phyloP scores from a whole-genome alignment of 208 protist genomes.

The Crithidia thermophila region DNA sequence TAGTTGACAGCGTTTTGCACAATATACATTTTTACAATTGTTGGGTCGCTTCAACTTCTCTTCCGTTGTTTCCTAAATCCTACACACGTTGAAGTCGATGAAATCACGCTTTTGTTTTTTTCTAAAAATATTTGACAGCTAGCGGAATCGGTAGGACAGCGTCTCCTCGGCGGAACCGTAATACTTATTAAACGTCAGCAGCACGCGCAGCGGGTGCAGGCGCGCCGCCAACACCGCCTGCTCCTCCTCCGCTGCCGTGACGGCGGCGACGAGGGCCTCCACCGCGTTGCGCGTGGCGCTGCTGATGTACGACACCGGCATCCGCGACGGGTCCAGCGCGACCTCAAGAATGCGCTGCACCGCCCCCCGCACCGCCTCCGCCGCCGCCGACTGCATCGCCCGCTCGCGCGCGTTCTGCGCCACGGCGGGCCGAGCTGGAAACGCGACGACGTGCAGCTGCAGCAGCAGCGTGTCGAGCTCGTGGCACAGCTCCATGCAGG shows the following conservation, averaged over 20 bases:
- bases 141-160: slow-evolving; percentile 30
- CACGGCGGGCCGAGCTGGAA: slow-evolving; percentile 32
- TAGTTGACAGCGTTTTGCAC: background rate
- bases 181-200: slow-evolving; percentile 85
- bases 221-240: slow-evolving; percentile 47
- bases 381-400: slow-evolving; percentile 24
- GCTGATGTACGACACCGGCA: slow-evolving; percentile 57
- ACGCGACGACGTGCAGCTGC: slow-evolving; percentile 53
- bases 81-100: no score
- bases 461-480: slow-evolving; percentile 68
- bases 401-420: slow-evolving; percentile 26
- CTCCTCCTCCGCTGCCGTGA: slow-evolving; percentile 39
- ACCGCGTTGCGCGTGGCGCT: slow-evolving; percentile 61
- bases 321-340: slow-evolving; percentile 53
- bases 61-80: slow-evolving; percentile 3
- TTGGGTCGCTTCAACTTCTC: no score
- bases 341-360: slow-evolving; percentile 55
- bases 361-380: slow-evolving; percentile 38
- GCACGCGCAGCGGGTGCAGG: slow-evolving; percentile 62
- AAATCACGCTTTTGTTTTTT: slow-evolving; percentile 23
- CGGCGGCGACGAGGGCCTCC: slow-evolving; percentile 62
- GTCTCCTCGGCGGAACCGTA: slow-evolving; percentile 56
- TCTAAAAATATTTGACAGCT: background rate
- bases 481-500: slow-evolving; percentile 69
- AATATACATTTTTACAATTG: no score